Percentiles rank a stretch among this genome's conserved stretches.
These are phyloP conservation scores for Pyronema domesticum DNA, from an alignment of 495 filamentous ascomycete genomes.

Conservation along the genomic window DNA sequence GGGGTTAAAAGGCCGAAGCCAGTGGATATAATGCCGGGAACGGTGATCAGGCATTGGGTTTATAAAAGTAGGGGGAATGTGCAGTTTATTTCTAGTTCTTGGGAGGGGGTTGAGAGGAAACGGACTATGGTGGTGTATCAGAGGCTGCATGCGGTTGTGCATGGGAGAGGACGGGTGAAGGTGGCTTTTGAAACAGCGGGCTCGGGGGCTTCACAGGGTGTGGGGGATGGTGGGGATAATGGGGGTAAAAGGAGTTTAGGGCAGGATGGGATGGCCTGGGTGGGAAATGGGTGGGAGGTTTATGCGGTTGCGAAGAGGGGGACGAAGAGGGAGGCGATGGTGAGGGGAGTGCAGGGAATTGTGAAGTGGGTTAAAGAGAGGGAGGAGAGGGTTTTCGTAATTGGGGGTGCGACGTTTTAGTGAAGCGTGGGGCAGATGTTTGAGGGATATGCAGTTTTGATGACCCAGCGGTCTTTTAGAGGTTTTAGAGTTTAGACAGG, in stretches of 20 bases:
- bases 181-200: conserved; percentile 58
- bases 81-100: conserved; percentile 78
- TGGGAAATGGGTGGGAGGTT: conserved; percentile 75
- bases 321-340: conserved; percentile 50
- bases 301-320: conserved; percentile 57
- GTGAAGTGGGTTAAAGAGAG: conserved; percentile 78
- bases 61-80: conserved; percentile 89
- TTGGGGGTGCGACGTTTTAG: conserved; percentile 48
- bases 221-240: too few relatives aligned
- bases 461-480: too few relatives aligned
- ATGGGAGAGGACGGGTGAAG: conserved; percentile 66
- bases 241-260: neutral
- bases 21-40: conserved; percentile 60
- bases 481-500: too few relatives aligned
- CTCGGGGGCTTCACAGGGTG: conserved; percentile 34
- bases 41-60: conserved; percentile 71
- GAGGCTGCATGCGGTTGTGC: conserved; percentile 62
- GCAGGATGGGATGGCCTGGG: conserved; percentile 55
- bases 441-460: too few relatives aligned
- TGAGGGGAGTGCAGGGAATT: conserved; percentile 70
- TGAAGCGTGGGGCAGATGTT: too few relatives aligned
- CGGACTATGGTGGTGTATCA: conserved; percentile 56
- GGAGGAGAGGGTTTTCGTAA: conserved; percentile 86
- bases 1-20: conserved; percentile 22
- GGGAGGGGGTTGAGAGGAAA: conserved; percentile 28